Conservation (phyloP, 495 filamentous ascomycete genomes). For the Neurospora tetraspora region DNA sequence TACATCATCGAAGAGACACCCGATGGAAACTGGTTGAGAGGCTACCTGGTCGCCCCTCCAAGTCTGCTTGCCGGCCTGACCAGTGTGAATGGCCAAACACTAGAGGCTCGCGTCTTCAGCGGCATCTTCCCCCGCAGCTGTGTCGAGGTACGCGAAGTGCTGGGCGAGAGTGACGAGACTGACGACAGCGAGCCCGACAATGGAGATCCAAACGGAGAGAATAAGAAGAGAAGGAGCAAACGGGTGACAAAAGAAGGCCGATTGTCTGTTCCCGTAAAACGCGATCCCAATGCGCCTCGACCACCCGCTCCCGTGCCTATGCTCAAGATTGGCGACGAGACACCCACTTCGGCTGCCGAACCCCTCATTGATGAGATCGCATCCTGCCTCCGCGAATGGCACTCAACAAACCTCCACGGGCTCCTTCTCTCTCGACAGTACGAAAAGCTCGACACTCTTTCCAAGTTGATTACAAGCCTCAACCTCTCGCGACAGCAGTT, state of each 20-base stretch:
- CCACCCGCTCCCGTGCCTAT: constrained; percentile 91
- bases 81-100: constrained; percentile 79
- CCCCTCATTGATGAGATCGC: constrained; percentile 96
- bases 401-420: constrained; percentile 92
- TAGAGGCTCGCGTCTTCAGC: constrained; percentile 91
- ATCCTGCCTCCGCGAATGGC: constrained; percentile 93
- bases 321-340: constrained; percentile 96
- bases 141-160: constrained; percentile 68
- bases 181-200: constrained; percentile 32
- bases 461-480: constrained; percentile 64
- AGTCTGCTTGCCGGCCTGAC: constrained; percentile 88
- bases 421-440: constrained; percentile 79
- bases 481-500: constrained; percentile 81
- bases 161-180: constrained; percentile 48
- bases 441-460: constrained; percentile 67
- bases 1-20: constrained; percentile 94
- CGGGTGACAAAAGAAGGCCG: constrained; percentile 19
- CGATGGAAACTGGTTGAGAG: constrained; percentile 83
- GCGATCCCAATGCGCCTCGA: constrained; percentile 55
- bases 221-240: constrained; percentile 14
- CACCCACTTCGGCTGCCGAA: constrained; percentile 75
- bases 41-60: constrained; percentile 90
- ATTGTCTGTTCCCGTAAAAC: constrained; percentile 27
- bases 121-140: constrained; percentile 93
- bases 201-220: constrained; percentile 14